Evolutionary conservation across 148 eudicot species (phyloP).

Genomic region (Vaccinium corymbosum): DNA sequence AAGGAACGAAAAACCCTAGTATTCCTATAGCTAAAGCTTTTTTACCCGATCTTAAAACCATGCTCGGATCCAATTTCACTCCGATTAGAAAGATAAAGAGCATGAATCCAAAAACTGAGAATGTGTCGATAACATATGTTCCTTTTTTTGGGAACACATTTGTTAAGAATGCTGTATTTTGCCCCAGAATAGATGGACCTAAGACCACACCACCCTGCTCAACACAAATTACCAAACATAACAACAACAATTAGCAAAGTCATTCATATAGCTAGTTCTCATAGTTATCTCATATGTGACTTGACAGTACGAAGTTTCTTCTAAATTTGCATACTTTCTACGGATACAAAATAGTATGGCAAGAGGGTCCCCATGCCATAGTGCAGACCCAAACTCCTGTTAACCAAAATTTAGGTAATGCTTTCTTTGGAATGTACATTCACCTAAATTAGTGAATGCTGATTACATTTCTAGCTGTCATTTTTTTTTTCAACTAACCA

Average conservation of each 20-base stretch:
- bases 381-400: neutral
- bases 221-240: neutral
- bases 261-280: neutral
- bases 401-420: neutral
- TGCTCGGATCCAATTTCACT: conserved; percentile 31
- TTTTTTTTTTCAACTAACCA: neutral
- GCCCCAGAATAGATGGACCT: conserved; percentile 36
- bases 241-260: conserved; percentile 1
- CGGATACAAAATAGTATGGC: neutral
- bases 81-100: conserved; percentile 50
- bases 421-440: neutral
- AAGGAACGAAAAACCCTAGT: conserved; percentile 23
- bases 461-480: neutral
- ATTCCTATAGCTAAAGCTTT: conserved; percentile 35
- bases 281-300: neutral
- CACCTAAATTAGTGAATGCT: neutral
- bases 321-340: neutral
- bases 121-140: conserved; percentile 28
- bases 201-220: conserved; percentile 48
- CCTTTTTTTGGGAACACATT: conserved; percentile 30
- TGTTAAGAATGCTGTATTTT: neutral
- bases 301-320: neutral
- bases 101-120: conserved; percentile 40
- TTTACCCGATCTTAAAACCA: conserved; percentile 25
- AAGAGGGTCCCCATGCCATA: neutral